These are phyloP conservation scores for Solanum arcanum DNA, from an alignment of 257 asterid species.

Conservation along the genomic window DNA sequence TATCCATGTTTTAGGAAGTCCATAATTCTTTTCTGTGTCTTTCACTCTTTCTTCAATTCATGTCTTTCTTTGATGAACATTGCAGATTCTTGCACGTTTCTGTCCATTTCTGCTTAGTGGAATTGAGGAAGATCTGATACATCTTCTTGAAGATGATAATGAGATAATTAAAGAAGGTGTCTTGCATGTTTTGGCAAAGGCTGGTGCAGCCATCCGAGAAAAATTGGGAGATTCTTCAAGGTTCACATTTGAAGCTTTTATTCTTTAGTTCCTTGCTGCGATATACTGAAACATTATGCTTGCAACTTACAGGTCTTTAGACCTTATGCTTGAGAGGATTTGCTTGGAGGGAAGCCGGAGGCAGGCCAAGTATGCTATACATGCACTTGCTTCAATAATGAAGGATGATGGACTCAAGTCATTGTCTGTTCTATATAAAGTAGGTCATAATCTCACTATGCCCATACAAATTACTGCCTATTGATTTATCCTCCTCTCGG, in stretches of 20 bases:
- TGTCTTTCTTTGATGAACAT: slow-evolving; percentile 10
- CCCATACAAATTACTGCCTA: neutral
- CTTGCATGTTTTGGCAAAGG: slow-evolving; percentile 94
- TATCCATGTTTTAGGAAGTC: neutral
- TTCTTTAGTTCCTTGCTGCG: neutral
- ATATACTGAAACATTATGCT: slow-evolving; percentile 7
- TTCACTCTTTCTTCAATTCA: neutral
- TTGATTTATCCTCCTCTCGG: neutral
- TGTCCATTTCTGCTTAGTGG: slow-evolving; percentile 81
- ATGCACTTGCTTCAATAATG: slow-evolving; percentile 95
- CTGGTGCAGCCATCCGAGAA: slow-evolving; percentile 95
- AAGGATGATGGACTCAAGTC: slow-evolving; percentile 99
- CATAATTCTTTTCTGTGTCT: neutral
- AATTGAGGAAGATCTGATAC: slow-evolving; percentile 76
- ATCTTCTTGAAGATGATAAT: slow-evolving; percentile 91
- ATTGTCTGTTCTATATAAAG: slow-evolving; percentile 98
- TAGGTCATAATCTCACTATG: slow-evolving; percentile 4
- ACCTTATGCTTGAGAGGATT: slow-evolving; percentile 94
- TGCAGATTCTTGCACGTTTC: slow-evolving; percentile 93
- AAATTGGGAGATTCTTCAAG: slow-evolving; percentile 90
- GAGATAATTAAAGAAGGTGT: slow-evolving; percentile 96
- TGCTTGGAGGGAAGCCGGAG: slow-evolving; percentile 97
- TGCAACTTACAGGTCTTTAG: slow-evolving; percentile 59
- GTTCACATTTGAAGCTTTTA: slow-evolving; percentile 16
- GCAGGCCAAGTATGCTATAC: slow-evolving; percentile 98